Conservation (phyloP, 768 basidiomycete species). For the Calocera viscosa region DNA sequence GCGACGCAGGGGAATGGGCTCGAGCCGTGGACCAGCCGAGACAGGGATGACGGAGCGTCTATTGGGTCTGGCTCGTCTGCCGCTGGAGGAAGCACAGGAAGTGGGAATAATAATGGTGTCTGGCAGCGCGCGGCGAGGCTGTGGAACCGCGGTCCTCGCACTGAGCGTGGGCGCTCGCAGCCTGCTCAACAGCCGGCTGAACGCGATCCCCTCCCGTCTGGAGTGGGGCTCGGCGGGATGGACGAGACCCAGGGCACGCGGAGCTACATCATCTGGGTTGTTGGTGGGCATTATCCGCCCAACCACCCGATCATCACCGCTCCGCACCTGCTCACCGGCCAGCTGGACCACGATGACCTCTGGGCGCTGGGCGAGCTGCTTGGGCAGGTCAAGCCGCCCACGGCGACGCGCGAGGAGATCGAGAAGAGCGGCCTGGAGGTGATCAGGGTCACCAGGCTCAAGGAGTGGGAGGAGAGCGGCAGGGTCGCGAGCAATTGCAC, state of each 20-base stretch:
- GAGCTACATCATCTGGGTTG: conserved; percentile 84
- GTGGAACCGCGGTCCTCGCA: conserved; percentile 23
- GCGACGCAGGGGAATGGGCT: conserved; percentile 15
- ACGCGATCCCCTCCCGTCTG: conserved; percentile 2
- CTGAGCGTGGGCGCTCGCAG: neutral
- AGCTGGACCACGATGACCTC: conserved; percentile 37
- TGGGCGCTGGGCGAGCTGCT: conserved; percentile 72
- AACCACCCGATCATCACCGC: conserved; percentile 72
- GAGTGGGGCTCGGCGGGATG: neutral
- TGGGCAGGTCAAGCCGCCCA: conserved; percentile 71
- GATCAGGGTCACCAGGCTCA: conserved; percentile 46
- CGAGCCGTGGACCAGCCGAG: conserved; percentile 10
- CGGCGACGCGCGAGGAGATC: conserved; percentile 72
- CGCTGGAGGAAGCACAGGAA: neutral
- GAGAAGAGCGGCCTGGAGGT: conserved; percentile 69
- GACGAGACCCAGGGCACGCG: conserved; percentile 25
- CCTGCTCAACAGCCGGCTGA: conserved; percentile 11
- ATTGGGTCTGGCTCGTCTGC: neutral
- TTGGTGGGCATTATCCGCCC: conserved; percentile 80
- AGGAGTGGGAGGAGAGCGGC: conserved; percentile 45
- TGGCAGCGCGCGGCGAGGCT: conserved; percentile 49
- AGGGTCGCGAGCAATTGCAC: conserved; percentile 63
- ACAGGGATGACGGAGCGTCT: conserved; percentile 14
- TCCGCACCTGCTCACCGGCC: conserved; percentile 28
- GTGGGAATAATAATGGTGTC: conserved; percentile 22